These are phyloP conservation scores for Lasiosphaeris hirsuta DNA, from an alignment of 495 filamentous ascomycete species.

Conservation along the genomic window DNA sequence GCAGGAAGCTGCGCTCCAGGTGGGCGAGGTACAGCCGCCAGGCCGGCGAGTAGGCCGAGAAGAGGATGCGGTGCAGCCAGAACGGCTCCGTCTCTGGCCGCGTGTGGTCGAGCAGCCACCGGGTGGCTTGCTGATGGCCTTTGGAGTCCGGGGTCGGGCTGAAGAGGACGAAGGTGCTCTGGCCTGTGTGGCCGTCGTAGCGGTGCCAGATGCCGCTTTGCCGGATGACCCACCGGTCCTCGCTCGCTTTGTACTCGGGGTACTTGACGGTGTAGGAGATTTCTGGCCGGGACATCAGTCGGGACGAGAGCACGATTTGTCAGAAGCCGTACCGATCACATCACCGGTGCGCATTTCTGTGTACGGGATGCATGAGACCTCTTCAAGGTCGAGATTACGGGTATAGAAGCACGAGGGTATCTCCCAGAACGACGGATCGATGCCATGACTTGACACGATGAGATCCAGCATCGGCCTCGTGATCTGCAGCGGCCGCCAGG, in stretches of 20 bases:
- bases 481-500: constrained; percentile 41
- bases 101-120: constrained; percentile 10
- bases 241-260: constrained; percentile 33
- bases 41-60: constrained; percentile 35
- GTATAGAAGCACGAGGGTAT: constrained; percentile 40
- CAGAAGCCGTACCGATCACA: constrained; percentile 24
- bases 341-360: constrained; percentile 20
- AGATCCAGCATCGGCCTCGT: constrained; percentile 32
- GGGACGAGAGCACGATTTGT: background rate
- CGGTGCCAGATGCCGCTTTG: constrained; percentile 45
- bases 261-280: constrained; percentile 41
- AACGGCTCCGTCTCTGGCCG: constrained; percentile 20
- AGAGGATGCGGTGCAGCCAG: constrained; percentile 35
- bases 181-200: constrained; percentile 25
- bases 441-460: constrained; percentile 26
- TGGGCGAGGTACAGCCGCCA: constrained; percentile 40
- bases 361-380: constrained; percentile 34
- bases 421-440: constrained; percentile 35
- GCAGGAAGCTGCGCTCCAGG: constrained; percentile 34
- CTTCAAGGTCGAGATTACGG: constrained; percentile 35
- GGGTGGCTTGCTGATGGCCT: constrained; percentile 25
- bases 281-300: constrained; percentile 27
- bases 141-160: constrained; percentile 33
- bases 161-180: constrained; percentile 35
- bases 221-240: constrained; percentile 39